Conservation (phyloP, 2,329 filamentous ascomycete species). For the Cladosporium velox region DNA sequence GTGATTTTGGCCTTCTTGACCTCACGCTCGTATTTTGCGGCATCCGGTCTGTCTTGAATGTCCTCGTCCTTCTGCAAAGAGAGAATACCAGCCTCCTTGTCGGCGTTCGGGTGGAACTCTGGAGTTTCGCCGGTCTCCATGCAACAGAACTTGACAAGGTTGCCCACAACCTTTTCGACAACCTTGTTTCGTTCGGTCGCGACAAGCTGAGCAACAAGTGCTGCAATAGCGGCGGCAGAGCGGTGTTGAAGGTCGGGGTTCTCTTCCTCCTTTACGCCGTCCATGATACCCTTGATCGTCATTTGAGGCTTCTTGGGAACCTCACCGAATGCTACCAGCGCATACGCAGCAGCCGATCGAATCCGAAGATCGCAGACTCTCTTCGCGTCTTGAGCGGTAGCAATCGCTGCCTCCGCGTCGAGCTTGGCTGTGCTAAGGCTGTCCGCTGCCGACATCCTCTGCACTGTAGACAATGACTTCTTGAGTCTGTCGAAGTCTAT, state of each 20-base stretch:
- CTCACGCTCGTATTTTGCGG: slow-evolving; percentile 84
- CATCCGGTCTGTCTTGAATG: slow-evolving; percentile 86
- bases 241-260: slow-evolving; percentile 84
- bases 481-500: slow-evolving; percentile 87
- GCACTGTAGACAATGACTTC: slow-evolving; percentile 83
- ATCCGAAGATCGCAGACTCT: slow-evolving; percentile 82
- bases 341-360: slow-evolving; percentile 81
- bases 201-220: slow-evolving; percentile 83
- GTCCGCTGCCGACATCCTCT: slow-evolving; percentile 79
- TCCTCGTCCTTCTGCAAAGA: slow-evolving; percentile 98
- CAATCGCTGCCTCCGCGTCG: slow-evolving; percentile 69
- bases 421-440: slow-evolving; percentile 76
- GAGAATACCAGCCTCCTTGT: slow-evolving; percentile 76
- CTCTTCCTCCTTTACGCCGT: slow-evolving; percentile 94
- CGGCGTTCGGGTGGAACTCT: slow-evolving; percentile 82
- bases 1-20: slow-evolving; percentile 87
- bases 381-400: slow-evolving; percentile 78
- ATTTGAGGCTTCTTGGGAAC: slow-evolving; percentile 91
- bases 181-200: slow-evolving; percentile 76
- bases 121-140: slow-evolving; percentile 97
- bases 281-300: slow-evolving; percentile 97
- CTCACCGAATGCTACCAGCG: slow-evolving; percentile 80
- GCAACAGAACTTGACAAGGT: slow-evolving; percentile 95
- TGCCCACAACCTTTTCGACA: slow-evolving; percentile 93
- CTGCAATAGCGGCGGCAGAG: slow-evolving; percentile 80